Percentiles rank a stretch among this genome's conserved stretches.
These are phyloP conservation scores for Dalechampia spathulata DNA, from an alignment of 441 rosid genomes.

Conservation along the genomic window DNA sequence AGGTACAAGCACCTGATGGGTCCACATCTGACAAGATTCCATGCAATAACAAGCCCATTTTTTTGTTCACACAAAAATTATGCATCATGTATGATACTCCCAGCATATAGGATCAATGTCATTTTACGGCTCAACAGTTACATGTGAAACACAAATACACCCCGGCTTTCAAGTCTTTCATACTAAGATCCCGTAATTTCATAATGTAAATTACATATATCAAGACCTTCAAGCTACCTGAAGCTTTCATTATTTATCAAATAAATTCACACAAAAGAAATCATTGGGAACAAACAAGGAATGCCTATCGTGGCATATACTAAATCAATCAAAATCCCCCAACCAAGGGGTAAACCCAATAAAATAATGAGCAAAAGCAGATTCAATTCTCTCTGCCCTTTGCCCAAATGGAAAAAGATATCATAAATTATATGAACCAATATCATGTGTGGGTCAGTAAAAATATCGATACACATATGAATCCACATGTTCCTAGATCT, in stretches of 20 bases:
- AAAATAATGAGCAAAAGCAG: background rate
- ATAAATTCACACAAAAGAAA: too few species aligned
- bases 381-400: background rate
- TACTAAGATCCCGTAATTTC: too few species aligned
- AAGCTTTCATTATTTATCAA: too few species aligned
- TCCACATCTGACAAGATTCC: background rate
- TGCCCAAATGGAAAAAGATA: background rate
- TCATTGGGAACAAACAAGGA: too few species aligned
- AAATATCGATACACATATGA: too few species aligned
- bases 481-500: slow-evolving; percentile 1
- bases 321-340: background rate
- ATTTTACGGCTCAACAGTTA: background rate
- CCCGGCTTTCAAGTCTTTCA: too few species aligned
- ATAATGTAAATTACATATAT: too few species aligned
- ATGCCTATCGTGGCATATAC: too few species aligned
- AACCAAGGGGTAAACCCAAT: background rate
- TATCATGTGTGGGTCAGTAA: too few species aligned
- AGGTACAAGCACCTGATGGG: background rate
- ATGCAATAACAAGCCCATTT: background rate
- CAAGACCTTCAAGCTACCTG: too few species aligned
- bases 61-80: background rate
- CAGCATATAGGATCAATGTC: background rate
- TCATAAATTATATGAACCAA: background rate
- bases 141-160: too few species aligned
- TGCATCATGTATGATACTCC: background rate